These are phyloP conservation scores for Aspergillus nidulans DNA, from an alignment of 495 filamentous ascomycete species.

Conservation along the genomic window DNA sequence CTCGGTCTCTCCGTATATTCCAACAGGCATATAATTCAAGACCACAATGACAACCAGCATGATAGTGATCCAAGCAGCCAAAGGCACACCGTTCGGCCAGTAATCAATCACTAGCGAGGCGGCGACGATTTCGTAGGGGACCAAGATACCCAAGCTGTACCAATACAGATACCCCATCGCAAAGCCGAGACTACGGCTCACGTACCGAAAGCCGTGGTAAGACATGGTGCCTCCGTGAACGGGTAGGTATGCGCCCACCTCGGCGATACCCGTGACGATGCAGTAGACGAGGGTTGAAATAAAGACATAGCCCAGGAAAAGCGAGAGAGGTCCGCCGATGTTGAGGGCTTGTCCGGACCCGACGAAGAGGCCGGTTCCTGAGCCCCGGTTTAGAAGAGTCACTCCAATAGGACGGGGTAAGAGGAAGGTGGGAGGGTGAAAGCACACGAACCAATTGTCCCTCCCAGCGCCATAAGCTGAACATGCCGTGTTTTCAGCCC, in stretches of 20 bases:
- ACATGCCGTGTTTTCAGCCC: slow-evolving; percentile 54
- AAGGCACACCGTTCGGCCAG: slow-evolving; percentile 49
- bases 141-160: slow-evolving; percentile 63
- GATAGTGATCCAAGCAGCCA: slow-evolving; percentile 64
- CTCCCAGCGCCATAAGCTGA: slow-evolving; percentile 65
- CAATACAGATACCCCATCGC: slow-evolving; percentile 60
- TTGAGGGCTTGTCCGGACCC: slow-evolving; percentile 57
- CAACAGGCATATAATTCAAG: slow-evolving; percentile 62
- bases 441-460: slow-evolving; percentile 61
- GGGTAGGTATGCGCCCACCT: slow-evolving; percentile 62
- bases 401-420: no score
- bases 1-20: slow-evolving; percentile 66
- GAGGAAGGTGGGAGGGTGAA: background rate
- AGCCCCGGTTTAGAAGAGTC: background rate
- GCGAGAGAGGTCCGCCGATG: slow-evolving; percentile 55
- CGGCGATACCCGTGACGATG: slow-evolving; percentile 60
- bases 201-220: slow-evolving; percentile 55
- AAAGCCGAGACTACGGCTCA: slow-evolving; percentile 59
- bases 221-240: slow-evolving; percentile 55
- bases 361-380: slow-evolving; percentile 48
- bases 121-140: slow-evolving; percentile 63
- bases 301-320: slow-evolving; percentile 62
- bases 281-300: slow-evolving; percentile 57
- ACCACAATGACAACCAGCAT: slow-evolving; percentile 60
- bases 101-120: slow-evolving; percentile 68